Evolutionary conservation across 306 rosid genomes (phyloP), one percentile per base, ranked within the genome.

Genomic region (Carpinus fangiana): DNA sequence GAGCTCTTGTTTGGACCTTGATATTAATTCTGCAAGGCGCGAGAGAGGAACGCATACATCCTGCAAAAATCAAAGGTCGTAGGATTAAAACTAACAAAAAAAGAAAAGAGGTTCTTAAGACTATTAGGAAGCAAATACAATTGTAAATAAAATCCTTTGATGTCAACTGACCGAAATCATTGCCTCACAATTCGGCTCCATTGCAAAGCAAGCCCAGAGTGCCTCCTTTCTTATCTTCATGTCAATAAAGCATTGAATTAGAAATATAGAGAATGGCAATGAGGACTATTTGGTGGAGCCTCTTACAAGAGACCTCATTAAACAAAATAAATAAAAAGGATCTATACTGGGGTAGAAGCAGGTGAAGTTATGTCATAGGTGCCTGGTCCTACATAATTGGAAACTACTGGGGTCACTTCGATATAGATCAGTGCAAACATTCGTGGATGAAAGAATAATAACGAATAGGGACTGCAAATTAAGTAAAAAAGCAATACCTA

Each of bases 1-100:
- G 81, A 92, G 80, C 87, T 83, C 87, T 85, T 81, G 81, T 84
- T 95, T 95, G 75, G 98, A 91, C 87, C 77, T 88, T 71, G 96
- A 90, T 79, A 92, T 95, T 79, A 95, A 76, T 75, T 92, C 96
- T 4, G 94, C 97, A 51, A 95, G 98, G 79, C 79, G 90, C 48
- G 98, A 95, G 74, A 95, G 82, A 65, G 98, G 98, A 83, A 89
- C 98, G 65, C 98, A 95, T 65, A 95, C 98, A 45, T 95, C 98
- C 97, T 92, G 88, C 80, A 82, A 74, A 70, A 76, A 74, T 72
- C 45, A 76, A 73, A 60, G 59, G 71, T 41, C 8, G 38, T 34
- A 34, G 47, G 14, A 31, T 36, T 13, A 31, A 64, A 31, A 34
- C 5, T 13, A 36, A 36, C 46, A 34, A 6, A 50, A 76, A 64